Conservation (phyloP, 257 asterid species). For the Forsythia viridissima region DNA sequence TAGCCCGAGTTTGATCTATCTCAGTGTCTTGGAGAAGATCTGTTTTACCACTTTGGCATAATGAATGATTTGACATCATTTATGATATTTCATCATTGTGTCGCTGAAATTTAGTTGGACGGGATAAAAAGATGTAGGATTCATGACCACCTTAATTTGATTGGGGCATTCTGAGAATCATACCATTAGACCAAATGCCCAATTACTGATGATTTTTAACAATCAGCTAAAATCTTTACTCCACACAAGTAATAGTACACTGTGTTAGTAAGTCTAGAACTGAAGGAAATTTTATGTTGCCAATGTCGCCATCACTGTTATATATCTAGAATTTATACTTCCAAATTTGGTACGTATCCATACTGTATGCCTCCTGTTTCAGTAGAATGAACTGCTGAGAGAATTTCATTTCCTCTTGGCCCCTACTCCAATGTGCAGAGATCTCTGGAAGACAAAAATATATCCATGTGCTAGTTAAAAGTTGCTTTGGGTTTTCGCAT, state of each 20-base stretch:
- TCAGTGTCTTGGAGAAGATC: background rate
- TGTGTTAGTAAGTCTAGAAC: too few relatives aligned
- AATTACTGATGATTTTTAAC: too few relatives aligned
- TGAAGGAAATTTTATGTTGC: too few relatives aligned
- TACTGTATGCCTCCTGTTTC: background rate
- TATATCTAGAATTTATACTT: background rate
- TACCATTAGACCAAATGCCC: slow-evolving; percentile 32
- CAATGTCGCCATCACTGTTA: background rate
- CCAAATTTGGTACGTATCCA: too few relatives aligned
- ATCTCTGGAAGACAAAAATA: background rate
- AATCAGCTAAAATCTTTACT: too few relatives aligned
- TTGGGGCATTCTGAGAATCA: slow-evolving; percentile 64
- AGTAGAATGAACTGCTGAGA: background rate
- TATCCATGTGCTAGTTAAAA: background rate
- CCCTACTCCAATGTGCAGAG: background rate
- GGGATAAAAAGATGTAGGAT: background rate
- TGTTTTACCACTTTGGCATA: background rate
- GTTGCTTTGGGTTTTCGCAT: background rate
- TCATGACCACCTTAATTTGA: background rate
- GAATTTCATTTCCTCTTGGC: background rate
- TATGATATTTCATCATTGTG: background rate
- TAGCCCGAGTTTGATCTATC: background rate
- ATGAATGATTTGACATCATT: background rate
- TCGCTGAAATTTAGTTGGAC: background rate
- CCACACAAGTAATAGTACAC: too few relatives aligned